Conservation (phyloP, 768 basidiomycete species). For the Austroboletus eburneus region DNA sequence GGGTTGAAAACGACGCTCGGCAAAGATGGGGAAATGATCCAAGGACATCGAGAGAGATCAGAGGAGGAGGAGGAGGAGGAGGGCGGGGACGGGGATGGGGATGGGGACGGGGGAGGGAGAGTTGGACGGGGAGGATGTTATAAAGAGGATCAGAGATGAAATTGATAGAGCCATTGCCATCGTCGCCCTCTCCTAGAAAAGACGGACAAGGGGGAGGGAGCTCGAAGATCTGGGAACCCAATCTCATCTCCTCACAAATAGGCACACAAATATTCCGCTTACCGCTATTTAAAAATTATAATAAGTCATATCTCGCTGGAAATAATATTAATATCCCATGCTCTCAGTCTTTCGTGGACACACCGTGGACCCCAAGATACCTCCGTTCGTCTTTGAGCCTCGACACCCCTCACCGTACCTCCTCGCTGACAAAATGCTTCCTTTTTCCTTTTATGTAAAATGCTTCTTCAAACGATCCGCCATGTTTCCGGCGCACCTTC, state of each 20-base stretch:
- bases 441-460: conserved; percentile 9
- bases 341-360: neutral
- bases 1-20: conserved; percentile 31
- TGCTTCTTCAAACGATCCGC: conserved; percentile 21
- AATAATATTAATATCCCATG: neutral
- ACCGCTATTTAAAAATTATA: neutral
- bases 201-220: neutral
- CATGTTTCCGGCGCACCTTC: conserved; percentile 2
- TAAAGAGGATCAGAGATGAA: conserved; percentile 31
- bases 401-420: too few relatives aligned
- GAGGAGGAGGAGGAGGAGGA: neutral
- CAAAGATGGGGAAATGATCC: conserved; percentile 32
- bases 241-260: conserved; percentile 14
- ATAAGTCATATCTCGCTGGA: neutral
- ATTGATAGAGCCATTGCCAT: conserved; percentile 15
- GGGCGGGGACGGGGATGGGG: conserved; percentile 5
- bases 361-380: conserved; percentile 11
- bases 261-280: too few relatives aligned
- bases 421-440: neutral
- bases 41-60: conserved; percentile 26
- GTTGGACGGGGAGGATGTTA: conserved; percentile 17
- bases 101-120: conserved; percentile 8
- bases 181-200: too few relatives aligned
- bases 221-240: conserved; percentile 22
- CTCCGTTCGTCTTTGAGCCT: neutral